Evolutionary conservation across 441 rosid genomes (phyloP).

Genomic region (Arabidopsis lyrata): DNA sequence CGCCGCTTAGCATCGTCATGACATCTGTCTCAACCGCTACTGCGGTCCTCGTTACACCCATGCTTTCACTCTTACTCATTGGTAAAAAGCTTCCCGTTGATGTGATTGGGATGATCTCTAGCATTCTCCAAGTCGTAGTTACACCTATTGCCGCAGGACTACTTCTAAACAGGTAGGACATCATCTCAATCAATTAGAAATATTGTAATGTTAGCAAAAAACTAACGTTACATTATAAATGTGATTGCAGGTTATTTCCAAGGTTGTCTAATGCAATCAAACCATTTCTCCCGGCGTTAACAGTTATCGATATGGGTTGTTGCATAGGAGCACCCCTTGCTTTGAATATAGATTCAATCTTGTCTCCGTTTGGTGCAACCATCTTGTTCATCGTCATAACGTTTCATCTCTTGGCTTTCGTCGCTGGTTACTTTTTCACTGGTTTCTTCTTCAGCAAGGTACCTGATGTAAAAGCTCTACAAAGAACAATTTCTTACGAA

Average conservation of each 20-base stretch:
- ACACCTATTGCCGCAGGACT: slow-evolving; percentile 83
- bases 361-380: slow-evolving; percentile 79
- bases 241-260: slow-evolving; percentile 78
- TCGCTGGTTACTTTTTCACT: slow-evolving; percentile 70
- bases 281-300: slow-evolving; percentile 79
- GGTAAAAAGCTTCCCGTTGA: slow-evolving; percentile 91
- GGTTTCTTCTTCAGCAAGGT: slow-evolving; percentile 62
- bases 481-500: slow-evolving; percentile 87
- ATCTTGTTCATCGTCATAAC: slow-evolving; percentile 59
- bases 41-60: slow-evolving; percentile 79
- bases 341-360: slow-evolving; percentile 70
- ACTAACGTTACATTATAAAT: background rate
- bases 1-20: slow-evolving; percentile 94
- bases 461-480: slow-evolving; percentile 75
- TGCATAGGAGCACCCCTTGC: slow-evolving; percentile 95
- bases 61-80: slow-evolving; percentile 82
- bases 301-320: slow-evolving; percentile 78
- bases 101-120: slow-evolving; percentile 88
- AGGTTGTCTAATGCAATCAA: slow-evolving; percentile 63
- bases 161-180: slow-evolving; percentile 76
- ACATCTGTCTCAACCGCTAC: slow-evolving; percentile 90
- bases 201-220: background rate
- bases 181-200: background rate
- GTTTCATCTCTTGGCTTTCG: slow-evolving; percentile 81
- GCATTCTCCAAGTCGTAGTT: slow-evolving; percentile 85